These are phyloP conservation scores for Ustilago hordei DNA, from an alignment of 1,284 basidiomycete genomes.

Conservation along the genomic window DNA sequence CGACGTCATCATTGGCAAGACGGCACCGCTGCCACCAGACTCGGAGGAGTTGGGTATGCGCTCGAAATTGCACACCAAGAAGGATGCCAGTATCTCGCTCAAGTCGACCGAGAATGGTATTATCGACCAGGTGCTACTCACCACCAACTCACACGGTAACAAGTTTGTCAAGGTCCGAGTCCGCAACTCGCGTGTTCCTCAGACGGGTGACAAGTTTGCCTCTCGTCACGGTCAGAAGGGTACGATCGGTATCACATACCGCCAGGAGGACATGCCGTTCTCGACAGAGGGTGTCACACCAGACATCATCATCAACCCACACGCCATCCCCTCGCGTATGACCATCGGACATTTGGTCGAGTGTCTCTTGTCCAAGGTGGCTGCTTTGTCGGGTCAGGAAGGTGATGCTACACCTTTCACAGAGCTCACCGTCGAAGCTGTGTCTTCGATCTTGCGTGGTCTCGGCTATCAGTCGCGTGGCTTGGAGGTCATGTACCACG, in stretches of 20 bases:
- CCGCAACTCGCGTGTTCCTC: slow-evolving; percentile 92
- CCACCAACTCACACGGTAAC: slow-evolving; percentile 93
- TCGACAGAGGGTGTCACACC: slow-evolving; percentile 95
- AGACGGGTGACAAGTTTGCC: slow-evolving; percentile 99
- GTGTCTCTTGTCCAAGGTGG: slow-evolving; percentile 94
- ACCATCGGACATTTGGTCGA: slow-evolving; percentile 99
- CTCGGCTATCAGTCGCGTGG: slow-evolving; percentile 81
- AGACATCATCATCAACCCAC: slow-evolving; percentile 98
- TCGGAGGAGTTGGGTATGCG: slow-evolving; percentile 97
- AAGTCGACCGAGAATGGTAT: slow-evolving; percentile 98
- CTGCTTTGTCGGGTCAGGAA: slow-evolving; percentile 93
- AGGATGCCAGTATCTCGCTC: slow-evolving; percentile 95
- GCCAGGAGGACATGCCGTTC: slow-evolving; percentile 99
- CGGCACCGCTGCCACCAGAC: slow-evolving; percentile 94
- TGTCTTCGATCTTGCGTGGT: slow-evolving; percentile 61
- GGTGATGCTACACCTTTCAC: slow-evolving; percentile 99
- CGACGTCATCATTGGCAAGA: slow-evolving; percentile 99
- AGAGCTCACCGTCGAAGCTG: slow-evolving; percentile 92
- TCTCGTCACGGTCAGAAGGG: slow-evolving; percentile 99
- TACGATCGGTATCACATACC: slow-evolving; percentile 98
- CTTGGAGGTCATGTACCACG: slow-evolving; percentile 98
- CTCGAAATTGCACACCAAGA: slow-evolving; percentile 86
- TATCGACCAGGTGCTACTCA: slow-evolving; percentile 96
- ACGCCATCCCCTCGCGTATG: slow-evolving; percentile 99
- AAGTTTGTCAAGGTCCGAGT: slow-evolving; percentile 99